A percentile compares a stretch with the other conserved stretches of the same genome.
Evolutionary conservation across 345 rosid species (phyloP).

Genomic region (Salix exigua): DNA sequence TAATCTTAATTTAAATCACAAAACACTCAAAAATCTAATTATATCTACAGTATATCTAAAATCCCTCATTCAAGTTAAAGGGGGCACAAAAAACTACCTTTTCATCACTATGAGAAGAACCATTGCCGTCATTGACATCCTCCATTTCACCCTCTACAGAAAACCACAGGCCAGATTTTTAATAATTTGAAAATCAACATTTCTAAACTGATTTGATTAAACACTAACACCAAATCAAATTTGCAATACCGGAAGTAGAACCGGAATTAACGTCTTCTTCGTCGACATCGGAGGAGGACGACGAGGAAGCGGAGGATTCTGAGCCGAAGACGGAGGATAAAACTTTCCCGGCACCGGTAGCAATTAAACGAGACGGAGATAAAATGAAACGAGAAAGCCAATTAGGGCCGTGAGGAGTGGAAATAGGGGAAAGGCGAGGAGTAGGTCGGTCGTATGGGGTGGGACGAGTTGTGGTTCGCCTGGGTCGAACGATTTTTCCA

Average conservation of each 20-base stretch:
- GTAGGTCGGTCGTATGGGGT: constrained; percentile 74
- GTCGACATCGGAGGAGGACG: constrained; percentile 38
- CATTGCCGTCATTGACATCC: constrained; percentile 21
- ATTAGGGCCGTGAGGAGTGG: constrained; percentile 56
- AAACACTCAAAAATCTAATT: background rate
- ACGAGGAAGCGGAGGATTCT: constrained; percentile 52
- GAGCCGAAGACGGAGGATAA: constrained; percentile 61
- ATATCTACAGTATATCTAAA: background rate
- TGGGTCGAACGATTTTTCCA: constrained; percentile 60
- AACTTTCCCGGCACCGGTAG: constrained; percentile 68
- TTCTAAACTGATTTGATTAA: background rate
- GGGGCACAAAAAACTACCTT: constrained; percentile 26
- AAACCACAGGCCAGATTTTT: background rate
- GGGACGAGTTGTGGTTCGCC: constrained; percentile 35
- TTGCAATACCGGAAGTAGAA: constrained; percentile 44
- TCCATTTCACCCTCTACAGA: constrained; percentile 48
- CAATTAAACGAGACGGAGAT: constrained; percentile 73
- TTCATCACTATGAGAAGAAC: constrained; percentile 34
- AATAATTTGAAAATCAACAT: background rate
- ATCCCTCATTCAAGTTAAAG: background rate
- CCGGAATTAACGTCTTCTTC: background rate
- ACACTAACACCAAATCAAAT: background rate
- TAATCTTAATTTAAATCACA: background rate
- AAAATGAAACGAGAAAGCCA: constrained; percentile 76
- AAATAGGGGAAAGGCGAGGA: constrained; percentile 12